Percentiles rank a stretch among this genome's conserved stretches.
Conservation (phyloP, 352 stramenopile genomes). For the Pythium utonaiense region DNA sequence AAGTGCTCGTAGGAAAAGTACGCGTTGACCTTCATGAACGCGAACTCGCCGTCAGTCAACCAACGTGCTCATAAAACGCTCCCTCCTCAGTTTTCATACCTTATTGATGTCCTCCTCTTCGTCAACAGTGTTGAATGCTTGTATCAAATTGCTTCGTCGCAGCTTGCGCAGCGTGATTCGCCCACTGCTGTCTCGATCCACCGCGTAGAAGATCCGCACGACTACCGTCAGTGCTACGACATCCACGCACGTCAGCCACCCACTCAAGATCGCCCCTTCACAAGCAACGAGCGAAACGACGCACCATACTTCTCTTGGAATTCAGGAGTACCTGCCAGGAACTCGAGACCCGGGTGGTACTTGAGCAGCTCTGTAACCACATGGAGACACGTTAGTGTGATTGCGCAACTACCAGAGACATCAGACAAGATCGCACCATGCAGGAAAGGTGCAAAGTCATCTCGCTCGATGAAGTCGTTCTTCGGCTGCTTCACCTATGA, state of each 20-base stretch:
- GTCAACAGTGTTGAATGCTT: constrained; percentile 95
- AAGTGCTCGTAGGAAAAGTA: constrained; percentile 99
- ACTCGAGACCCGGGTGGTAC: constrained; percentile 93
- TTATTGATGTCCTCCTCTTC: constrained; percentile 99
- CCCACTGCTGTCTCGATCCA: constrained; percentile 94
- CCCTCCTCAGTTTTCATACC: too few species aligned
- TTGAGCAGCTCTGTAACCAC: constrained; percentile 68
- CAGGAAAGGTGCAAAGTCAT: constrained; percentile 98
- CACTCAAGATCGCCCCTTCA: too few species aligned
- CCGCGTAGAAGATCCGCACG: constrained; percentile 92
- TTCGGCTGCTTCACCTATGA: constrained; percentile 90
- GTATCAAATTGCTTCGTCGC: constrained; percentile 92
- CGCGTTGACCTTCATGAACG: constrained; percentile 79
- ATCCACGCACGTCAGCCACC: too few species aligned
- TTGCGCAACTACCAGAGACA: background rate
- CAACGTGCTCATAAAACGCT: too few species aligned
- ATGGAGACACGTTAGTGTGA: background rate
- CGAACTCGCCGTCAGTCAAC: too few species aligned
- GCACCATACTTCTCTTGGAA: constrained; percentile 99
- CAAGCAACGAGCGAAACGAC: too few species aligned
- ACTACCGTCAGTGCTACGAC: constrained; percentile 95
- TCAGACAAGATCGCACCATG: constrained; percentile 57
- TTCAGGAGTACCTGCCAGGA: constrained; percentile 96
- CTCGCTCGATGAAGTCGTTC: constrained; percentile 88
- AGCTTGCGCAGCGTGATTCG: constrained; percentile 94